Evolutionary conservation across 2,329 filamentous ascomycete genomes (phyloP), one percentile per base, ranked within the genome.

Genomic region (Alternaria sp.): DNA sequence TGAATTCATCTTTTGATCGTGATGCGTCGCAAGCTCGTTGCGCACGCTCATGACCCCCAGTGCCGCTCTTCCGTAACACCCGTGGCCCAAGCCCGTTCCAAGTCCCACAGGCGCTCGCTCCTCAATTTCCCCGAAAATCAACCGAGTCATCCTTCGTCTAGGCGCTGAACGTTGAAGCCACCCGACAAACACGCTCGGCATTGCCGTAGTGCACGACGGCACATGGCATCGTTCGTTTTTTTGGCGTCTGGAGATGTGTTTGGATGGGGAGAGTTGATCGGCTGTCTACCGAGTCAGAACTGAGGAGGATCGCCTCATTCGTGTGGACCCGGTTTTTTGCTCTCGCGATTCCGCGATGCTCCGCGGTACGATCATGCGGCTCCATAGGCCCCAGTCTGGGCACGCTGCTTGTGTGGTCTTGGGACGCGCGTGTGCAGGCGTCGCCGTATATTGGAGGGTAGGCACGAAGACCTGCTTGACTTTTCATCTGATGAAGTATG

Each of bases 61-160:
- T 40, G 49, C 49, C 30, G 49, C 49, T 23, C 28, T 52, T 52
- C 30, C 19, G 30, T 52, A 52, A 52, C 49, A 52, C 49, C 28
- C 36, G 36, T 40, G 36, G 36, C 36, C 49, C 13, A 52, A 52
- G 30, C 49, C 15, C 17, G 28, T 36, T 12, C 32, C 19, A 51
- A 30, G 30, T 51, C 30, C 28, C 28, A 19, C 28, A 11, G 49
- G 15, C 30, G 30, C 49, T 25, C 30, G 19, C 19, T 32, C 15
- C 19, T 40, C 9, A 21, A 21, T 40, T 23, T 36, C 36, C 36
- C 19, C 19, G 30, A 36, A 15, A 19, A 19, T 17, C 28, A 40
- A 12, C 13, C 30, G 19, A 23, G 19, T 52, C 32, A 5, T 40
- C 19, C 5, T 52, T 52, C n/a, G 19, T 21, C 13, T 40, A 40